phyloP scores from a whole-genome alignment of 2,329 filamentous ascomycete genomes.

The Sclerotinia trifoliorum region DNA sequence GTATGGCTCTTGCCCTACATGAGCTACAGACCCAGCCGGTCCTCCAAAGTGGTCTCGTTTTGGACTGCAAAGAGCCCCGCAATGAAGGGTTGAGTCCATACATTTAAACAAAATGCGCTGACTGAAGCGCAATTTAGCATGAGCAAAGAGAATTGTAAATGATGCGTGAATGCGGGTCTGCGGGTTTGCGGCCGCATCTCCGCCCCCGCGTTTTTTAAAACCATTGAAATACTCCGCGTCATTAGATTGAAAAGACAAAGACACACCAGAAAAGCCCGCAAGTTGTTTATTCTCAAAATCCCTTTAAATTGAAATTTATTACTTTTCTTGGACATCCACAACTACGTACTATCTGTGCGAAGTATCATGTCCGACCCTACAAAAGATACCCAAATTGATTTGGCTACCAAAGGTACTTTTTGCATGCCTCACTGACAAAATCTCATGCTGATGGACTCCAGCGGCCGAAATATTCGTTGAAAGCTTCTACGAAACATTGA shows the following conservation, averaged over 20 bases:
- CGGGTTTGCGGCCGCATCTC: not conserved
- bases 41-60: conserved; percentile 18
- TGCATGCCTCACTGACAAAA: not conserved
- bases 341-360: not conserved
- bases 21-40: conserved; percentile 33
- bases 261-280: not conserved
- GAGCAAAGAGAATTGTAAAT: not conserved
- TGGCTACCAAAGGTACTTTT: conserved; percentile 40
- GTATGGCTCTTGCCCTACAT: conserved; percentile 26
- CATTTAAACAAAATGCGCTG: conserved; percentile 9
- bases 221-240: conserved; percentile 1
- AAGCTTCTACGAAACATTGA: conserved; percentile 73
- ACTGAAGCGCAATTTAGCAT: not conserved
- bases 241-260: conserved; percentile 2
- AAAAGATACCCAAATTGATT: conserved; percentile 46
- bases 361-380: conserved; percentile 44
- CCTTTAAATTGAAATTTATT: not conserved
- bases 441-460: conserved; percentile 39
- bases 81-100: conserved; percentile 28
- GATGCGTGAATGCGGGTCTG: not conserved
- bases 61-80: conserved; percentile 26
- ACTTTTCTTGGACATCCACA: not conserved
- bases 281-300: not conserved
- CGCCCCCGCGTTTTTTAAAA: conserved; percentile 15
- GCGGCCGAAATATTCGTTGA: conserved; percentile 71